These are phyloP conservation scores for Berkeleyomyces rouxiae DNA, from an alignment of 2,329 filamentous ascomycete species.

Conservation along the genomic window DNA sequence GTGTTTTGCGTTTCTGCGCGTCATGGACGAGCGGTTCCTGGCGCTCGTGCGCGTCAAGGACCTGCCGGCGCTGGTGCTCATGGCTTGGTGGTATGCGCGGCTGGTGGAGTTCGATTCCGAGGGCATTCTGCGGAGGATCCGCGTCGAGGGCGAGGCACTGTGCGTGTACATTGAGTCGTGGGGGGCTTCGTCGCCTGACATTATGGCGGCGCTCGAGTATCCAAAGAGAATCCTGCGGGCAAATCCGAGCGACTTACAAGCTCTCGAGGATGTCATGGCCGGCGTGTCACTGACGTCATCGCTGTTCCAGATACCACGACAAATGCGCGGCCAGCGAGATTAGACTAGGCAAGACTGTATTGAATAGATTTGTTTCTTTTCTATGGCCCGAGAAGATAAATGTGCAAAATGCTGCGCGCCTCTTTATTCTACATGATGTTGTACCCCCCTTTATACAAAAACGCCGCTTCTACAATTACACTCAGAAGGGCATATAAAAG, in stretches of 20 bases:
- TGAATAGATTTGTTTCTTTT: neutral
- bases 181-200: neutral
- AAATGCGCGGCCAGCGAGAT: neutral
- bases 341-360: neutral
- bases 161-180: constrained; percentile 23
- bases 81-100: constrained; percentile 41
- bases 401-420: neutral
- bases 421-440: constrained; percentile 21
- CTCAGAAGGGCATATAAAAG: constrained; percentile 46
- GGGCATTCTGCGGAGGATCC: constrained; percentile 27
- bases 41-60: constrained; percentile 33
- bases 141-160: constrained; percentile 34
- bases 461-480: constrained; percentile 28
- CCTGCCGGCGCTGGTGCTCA: constrained; percentile 33
- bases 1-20: constrained; percentile 31
- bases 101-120: constrained; percentile 26
- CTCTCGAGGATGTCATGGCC: neutral
- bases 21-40: constrained; percentile 28
- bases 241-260: neutral
- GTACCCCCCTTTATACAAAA: constrained; percentile 34
- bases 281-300: neutral
- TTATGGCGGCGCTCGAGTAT: constrained; percentile 11
- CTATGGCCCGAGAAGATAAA: neutral
- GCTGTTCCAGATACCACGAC: neutral
- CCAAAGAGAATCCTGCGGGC: constrained; percentile 1